phyloP scores from a whole-genome alignment of 2,329 filamentous ascomycete species.

The Hymenoscyphus infarciens region DNA sequence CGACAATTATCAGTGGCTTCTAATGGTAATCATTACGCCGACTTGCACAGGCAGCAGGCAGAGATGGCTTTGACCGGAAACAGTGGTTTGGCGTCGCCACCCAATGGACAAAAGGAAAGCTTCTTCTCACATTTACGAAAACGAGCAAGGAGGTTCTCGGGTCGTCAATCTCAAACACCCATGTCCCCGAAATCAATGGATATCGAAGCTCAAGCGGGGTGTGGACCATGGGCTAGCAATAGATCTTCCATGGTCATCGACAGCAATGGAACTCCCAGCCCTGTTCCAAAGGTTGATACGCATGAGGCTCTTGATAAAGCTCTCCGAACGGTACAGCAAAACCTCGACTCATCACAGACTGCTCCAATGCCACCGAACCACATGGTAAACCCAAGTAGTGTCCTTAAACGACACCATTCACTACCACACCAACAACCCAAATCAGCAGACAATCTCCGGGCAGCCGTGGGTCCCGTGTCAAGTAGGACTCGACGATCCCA shows the following conservation, averaged over 20 bases:
- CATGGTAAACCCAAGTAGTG: conserved; percentile 47
- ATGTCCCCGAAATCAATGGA: conserved; percentile 79
- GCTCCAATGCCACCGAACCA: conserved; percentile 52
- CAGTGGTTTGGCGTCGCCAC: conserved; percentile 70
- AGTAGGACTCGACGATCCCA: conserved; percentile 78
- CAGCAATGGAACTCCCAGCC: conserved; percentile 40
- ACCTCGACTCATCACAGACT: conserved; percentile 41
- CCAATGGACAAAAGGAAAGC: conserved; percentile 81
- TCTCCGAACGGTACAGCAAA: conserved; percentile 51
- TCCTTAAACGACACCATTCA: conserved; percentile 63
- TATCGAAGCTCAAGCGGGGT: conserved; percentile 87
- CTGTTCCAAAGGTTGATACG: conserved; percentile 51
- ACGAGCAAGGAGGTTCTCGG: conserved; percentile 85
- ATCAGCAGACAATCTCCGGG: conserved; percentile 60
- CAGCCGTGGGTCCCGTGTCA: conserved; percentile 58
- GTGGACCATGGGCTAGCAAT: conserved; percentile 83
- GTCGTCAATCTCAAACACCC: conserved; percentile 73
- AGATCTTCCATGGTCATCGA: conserved; percentile 81
- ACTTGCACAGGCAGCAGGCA: conserved; percentile 84
- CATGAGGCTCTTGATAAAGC: conserved; percentile 61
- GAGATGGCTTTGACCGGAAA: conserved; percentile 86
- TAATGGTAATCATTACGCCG: conserved; percentile 87
- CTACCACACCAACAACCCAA: conserved; percentile 52
- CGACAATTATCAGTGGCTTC: conserved; percentile 90
- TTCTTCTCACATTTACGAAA: conserved; percentile 98